Evolutionary conservation across 257 asterid genomes (phyloP).

Genomic region (Penstemon newberryi): DNA sequence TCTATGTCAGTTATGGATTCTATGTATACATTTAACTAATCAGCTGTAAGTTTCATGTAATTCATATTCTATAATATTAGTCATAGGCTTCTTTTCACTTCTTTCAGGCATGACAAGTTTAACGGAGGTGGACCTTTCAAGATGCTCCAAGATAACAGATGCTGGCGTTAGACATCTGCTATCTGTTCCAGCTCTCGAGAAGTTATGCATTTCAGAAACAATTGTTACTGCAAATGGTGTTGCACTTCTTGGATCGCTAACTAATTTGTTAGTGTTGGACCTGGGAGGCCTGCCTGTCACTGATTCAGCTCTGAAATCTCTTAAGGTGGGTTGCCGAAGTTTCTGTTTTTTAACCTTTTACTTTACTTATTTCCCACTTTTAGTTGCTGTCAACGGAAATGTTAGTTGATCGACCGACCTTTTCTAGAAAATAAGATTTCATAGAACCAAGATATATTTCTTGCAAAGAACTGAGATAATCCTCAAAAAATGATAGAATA

Average conservation of each 20-base stretch:
- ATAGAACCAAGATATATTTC: constrained; percentile 3
- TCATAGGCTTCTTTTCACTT: constrained; percentile 15
- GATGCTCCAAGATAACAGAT: constrained; percentile 82
- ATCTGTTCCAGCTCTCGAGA: constrained; percentile 65
- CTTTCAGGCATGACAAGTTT: constrained; percentile 69
- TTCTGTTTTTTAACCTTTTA: no score
- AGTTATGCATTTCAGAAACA: constrained; percentile 80
- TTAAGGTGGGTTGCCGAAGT: constrained; percentile 47
- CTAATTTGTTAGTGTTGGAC: constrained; percentile 61
- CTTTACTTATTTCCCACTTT: not conserved
- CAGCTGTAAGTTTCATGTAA: constrained; percentile 4
- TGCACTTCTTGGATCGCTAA: constrained; percentile 54
- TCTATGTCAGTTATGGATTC: constrained; percentile 23
- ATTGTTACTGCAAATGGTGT: constrained; percentile 75
- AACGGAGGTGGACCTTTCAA: constrained; percentile 76
- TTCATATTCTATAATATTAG: constrained; percentile 7
- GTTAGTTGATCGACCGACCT: not conserved
- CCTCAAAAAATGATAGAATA: not conserved
- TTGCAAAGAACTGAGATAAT: not conserved
- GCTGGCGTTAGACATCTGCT: constrained; percentile 71
- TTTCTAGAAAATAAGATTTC: constrained; percentile 4
- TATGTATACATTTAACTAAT: not conserved
- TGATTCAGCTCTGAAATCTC: constrained; percentile 66
- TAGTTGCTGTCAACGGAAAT: not conserved
- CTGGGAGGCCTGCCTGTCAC: constrained; percentile 85